These are phyloP conservation scores for Lolium perenne DNA, from an alignment of 176 grass and related monocot species.

Conservation along the genomic window DNA sequence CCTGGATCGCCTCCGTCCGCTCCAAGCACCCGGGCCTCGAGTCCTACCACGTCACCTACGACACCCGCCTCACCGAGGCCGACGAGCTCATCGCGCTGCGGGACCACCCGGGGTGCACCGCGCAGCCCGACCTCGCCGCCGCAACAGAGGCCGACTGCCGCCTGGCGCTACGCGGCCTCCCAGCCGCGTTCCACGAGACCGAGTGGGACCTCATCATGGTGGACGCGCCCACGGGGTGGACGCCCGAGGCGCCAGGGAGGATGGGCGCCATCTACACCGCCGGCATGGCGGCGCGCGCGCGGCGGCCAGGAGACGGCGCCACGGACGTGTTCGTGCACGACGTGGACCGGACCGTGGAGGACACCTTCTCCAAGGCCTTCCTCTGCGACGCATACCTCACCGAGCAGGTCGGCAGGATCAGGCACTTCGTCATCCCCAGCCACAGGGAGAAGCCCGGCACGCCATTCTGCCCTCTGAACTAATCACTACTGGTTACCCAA, in stretches of 20 bases:
- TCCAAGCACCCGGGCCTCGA: constrained; percentile 56
- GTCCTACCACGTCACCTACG: constrained; percentile 80
- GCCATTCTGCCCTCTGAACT: constrained; percentile 67
- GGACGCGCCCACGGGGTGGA: constrained; percentile 83
- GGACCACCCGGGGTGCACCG: constrained; percentile 31
- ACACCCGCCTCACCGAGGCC: constrained; percentile 56
- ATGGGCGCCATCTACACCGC: constrained; percentile 88
- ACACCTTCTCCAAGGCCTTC: constrained; percentile 72
- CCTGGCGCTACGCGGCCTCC: constrained; percentile 52
- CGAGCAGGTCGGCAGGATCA: constrained; percentile 69
- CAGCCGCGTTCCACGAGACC: constrained; percentile 28
- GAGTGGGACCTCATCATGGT: constrained; percentile 91
- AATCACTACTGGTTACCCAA: not conserved
- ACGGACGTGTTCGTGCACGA: constrained; percentile 87
- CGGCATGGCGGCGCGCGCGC: constrained; percentile 71
- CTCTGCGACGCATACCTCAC: constrained; percentile 65
- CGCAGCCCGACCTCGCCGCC: constrained; percentile 34
- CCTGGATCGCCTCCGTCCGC: constrained; percentile 65
- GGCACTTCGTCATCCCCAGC: constrained; percentile 74
- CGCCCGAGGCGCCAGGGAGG: constrained; percentile 61
- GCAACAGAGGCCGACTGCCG: constrained; percentile 6
- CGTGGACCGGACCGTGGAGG: constrained; percentile 69
- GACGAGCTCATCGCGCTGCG: constrained; percentile 50
- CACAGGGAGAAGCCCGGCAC: constrained; percentile 52
- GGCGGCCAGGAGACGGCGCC: constrained; percentile 29